Evolutionary conservation across 805 yeast species (phyloP), one percentile per base, ranked within the genome.

Genomic region (Hyphopichia homilentoma): DNA sequence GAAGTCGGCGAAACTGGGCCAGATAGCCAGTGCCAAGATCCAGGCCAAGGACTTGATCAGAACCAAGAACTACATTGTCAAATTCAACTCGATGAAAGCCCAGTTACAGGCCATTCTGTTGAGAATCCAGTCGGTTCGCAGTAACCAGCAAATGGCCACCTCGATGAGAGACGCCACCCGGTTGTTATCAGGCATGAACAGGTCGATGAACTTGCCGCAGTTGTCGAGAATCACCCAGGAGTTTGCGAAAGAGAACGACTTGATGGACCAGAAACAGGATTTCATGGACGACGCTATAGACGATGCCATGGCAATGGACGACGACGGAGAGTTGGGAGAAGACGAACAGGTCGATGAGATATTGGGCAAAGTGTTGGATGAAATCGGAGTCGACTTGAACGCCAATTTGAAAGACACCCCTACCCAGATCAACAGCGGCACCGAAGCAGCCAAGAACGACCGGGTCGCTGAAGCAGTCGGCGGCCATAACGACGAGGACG

Each of bases 211-310:
- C 52, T 61, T 93, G 41, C 96, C 96, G 1, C 94, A 85, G 45
- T 65, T 93, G 39, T 82, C 86, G 36, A 75, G 82, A 40, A 93
- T 93, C 14, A 87, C 97, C 2, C 89, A 86, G 84, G 97, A 93
- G 49, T 93, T 93, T 58, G 95, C 93, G 50, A 79, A 77, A 49
- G 95, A 90, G 52, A 86, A 84, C 59, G 98, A 94, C 54, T 66
- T 94, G 47, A 93, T 93, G 97, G 97, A 90, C 58, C 98, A 93
- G 63, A 81, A 95, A 51, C 97, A 94, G 59, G 99, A 94, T 57
- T 86, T 94, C 77, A 93, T 93, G 84, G 98, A 93, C 54, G 98
- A 93, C 54, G 94, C 96, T 13, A 82, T 93, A 48, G 99, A 93
- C 54, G 96, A 90, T 56, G 84, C 93, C 13, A 87, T 93, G 93